Conservation (phyloP, 805 yeast species). For the Debaryomyces prosopidis region DNA sequence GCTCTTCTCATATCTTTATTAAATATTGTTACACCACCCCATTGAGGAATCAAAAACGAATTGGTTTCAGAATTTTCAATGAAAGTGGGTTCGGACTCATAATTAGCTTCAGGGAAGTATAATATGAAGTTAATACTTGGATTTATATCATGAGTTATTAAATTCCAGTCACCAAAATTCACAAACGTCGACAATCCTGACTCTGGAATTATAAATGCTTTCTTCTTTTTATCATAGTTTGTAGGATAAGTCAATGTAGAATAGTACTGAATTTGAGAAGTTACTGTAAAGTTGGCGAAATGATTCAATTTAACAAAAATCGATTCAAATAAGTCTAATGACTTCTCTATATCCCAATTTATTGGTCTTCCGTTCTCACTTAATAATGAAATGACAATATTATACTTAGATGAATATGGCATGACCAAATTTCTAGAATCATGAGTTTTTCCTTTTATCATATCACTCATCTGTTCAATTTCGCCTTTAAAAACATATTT, state of each 20-base stretch:
- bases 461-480: constrained; percentile 25
- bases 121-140: constrained; percentile 73
- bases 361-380: constrained; percentile 68
- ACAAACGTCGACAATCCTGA: constrained; percentile 71
- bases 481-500: constrained; percentile 43
- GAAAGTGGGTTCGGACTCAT: constrained; percentile 45
- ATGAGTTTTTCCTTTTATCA: constrained; percentile 8
- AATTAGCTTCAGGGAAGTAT: constrained; percentile 55
- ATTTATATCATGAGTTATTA: constrained; percentile 55
- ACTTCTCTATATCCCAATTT: constrained; percentile 69
- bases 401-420: constrained; percentile 65
- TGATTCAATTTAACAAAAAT: constrained; percentile 52
- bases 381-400: constrained; percentile 72
- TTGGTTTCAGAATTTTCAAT: constrained; percentile 51
- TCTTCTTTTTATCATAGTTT: constrained; percentile 19
- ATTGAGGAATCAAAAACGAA: constrained; percentile 80
- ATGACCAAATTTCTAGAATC: constrained; percentile 38
- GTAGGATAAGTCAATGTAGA: constrained; percentile 40
- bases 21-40: constrained; percentile 75
- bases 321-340: constrained; percentile 55
- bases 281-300: constrained; percentile 71
- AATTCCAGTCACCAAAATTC: constrained; percentile 84
- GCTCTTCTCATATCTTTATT: constrained; percentile 30
- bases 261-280: constrained; percentile 75
- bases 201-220: constrained; percentile 39